Conservation (phyloP, 345 rosid genomes). For the Salix dunnii region DNA sequence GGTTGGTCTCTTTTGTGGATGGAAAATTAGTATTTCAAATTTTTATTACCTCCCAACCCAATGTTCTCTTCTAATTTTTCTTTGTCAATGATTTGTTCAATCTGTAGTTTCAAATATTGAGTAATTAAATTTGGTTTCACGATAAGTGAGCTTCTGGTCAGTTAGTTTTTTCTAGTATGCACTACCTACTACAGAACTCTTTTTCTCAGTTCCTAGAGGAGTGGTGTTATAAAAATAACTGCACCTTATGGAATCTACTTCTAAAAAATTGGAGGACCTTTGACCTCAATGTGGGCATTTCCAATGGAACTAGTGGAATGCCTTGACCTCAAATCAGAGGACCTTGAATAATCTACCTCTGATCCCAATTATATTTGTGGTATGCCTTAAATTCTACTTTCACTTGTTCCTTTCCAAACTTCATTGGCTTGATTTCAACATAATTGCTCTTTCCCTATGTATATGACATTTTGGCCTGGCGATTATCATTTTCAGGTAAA, state of each 20-base stretch:
- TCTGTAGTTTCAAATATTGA: background rate
- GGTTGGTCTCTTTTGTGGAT: background rate
- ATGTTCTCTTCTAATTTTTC: background rate
- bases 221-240: background rate
- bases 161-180: background rate
- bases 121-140: background rate
- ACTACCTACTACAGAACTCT: background rate
- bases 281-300: background rate
- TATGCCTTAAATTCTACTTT: background rate
- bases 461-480: background rate
- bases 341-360: background rate
- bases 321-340: background rate
- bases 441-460: background rate
- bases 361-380: background rate
- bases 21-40: background rate
- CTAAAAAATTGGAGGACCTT: background rate
- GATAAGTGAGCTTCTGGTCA: background rate
- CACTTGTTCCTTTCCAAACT: background rate
- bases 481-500: background rate
- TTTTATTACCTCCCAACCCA: background rate
- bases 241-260: background rate
- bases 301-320: background rate
- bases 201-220: background rate
- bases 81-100: background rate
- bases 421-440: background rate